Percentiles rank a stretch among this genome's conserved stretches.
phyloP scores from a whole-genome alignment of 2,329 filamentous ascomycete species.

The Alternaria atra region DNA sequence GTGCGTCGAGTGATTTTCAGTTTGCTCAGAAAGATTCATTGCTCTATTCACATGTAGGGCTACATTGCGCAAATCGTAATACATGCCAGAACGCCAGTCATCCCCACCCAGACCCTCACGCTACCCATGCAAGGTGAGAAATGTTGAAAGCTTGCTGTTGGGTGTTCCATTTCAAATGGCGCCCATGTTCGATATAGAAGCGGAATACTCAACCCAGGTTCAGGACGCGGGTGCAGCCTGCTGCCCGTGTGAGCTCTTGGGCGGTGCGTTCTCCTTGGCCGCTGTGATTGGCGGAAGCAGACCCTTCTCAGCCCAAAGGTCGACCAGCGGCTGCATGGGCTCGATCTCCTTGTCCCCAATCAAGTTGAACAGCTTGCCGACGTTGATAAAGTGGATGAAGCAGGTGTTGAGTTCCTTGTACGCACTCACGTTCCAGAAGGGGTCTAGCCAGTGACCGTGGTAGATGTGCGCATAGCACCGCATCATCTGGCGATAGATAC shows the following conservation, averaged over 20 bases:
- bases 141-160: slow-evolving; percentile 17
- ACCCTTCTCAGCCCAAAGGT: slow-evolving; percentile 89
- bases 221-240: slow-evolving; percentile 26
- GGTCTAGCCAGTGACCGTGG: slow-evolving; percentile 61
- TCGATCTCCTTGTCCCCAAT: slow-evolving; percentile 89
- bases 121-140: slow-evolving; percentile 19
- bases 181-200: not conserved
- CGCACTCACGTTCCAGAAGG: slow-evolving; percentile 59
- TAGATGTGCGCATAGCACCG: slow-evolving; percentile 64
- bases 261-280: slow-evolving; percentile 32
- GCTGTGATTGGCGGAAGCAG: slow-evolving; percentile 69
- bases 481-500: slow-evolving; percentile 65
- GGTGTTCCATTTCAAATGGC: slow-evolving; percentile 22
- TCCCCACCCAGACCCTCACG: slow-evolving; percentile 5
- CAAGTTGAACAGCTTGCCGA: slow-evolving; percentile 79
- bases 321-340: slow-evolving; percentile 93
- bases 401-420: slow-evolving; percentile 63
- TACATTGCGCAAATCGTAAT: slow-evolving; percentile 14
- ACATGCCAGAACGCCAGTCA: slow-evolving; percentile 20
- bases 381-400: slow-evolving; percentile 64
- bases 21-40: slow-evolving; percentile 6
- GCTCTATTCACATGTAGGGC: slow-evolving; percentile 9
- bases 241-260: slow-evolving; percentile 28
- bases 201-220: not conserved
- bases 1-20: not conserved